Evolutionary conservation across 202 grass and related monocot species (phyloP).

Genomic region (Panicum hallii): DNA sequence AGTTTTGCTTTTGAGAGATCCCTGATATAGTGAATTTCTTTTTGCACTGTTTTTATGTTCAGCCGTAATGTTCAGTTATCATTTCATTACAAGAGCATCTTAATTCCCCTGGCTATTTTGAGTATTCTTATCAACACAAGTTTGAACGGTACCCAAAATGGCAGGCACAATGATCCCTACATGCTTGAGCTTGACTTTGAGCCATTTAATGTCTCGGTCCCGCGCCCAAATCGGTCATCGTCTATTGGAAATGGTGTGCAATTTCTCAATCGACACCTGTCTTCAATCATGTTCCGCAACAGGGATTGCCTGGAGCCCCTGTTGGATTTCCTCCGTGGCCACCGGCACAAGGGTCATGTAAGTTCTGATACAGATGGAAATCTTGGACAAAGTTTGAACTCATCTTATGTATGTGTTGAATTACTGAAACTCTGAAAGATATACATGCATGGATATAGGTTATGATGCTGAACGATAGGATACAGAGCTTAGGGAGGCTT

Average conservation of each 20-base stretch:
- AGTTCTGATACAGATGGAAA: slow-evolving; percentile 38
- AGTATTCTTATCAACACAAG: slow-evolving; percentile 27
- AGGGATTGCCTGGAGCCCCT: slow-evolving; percentile 90
- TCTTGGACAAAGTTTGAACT: background rate
- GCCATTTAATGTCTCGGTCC: slow-evolving; percentile 88
- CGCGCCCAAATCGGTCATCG: slow-evolving; percentile 73
- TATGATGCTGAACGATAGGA: slow-evolving; percentile 96
- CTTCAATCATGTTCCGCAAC: slow-evolving; percentile 96
- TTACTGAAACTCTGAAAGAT: background rate
- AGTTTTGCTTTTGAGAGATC: background rate
- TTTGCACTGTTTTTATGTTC: background rate
- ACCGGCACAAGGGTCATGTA: slow-evolving; percentile 86
- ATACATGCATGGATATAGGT: slow-evolving; percentile 54
- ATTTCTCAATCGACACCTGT: slow-evolving; percentile 92
- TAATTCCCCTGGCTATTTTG: background rate
- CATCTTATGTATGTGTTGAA: slow-evolving; percentile 25
- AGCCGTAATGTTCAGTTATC: background rate
- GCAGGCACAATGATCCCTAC: slow-evolving; percentile 58
- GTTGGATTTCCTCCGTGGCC: slow-evolving; percentile 85
- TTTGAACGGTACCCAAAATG: slow-evolving; percentile 32
- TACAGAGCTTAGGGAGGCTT: slow-evolving; percentile 84
- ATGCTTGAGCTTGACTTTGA: slow-evolving; percentile 95
- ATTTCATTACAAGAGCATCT: background rate
- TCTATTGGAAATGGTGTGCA: slow-evolving; percentile 98
- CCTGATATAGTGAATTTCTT: background rate